Evolutionary conservation across 2,329 filamentous ascomycete species (phyloP).

Genomic region (Aspergillus fumigatus): DNA sequence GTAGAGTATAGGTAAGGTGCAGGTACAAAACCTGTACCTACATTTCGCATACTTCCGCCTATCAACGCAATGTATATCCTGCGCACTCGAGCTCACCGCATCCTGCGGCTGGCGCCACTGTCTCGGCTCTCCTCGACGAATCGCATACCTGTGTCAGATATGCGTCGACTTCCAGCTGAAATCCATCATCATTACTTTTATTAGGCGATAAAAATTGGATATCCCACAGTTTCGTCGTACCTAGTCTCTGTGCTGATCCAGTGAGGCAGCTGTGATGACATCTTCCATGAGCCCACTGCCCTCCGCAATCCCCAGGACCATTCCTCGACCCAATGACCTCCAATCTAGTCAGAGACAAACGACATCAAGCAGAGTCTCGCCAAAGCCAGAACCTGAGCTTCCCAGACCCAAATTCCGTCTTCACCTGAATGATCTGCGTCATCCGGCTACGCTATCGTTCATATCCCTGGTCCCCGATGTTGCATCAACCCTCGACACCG

Average conservation of each 20-base stretch:
- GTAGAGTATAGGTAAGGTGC: not conserved
- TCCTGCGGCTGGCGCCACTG: not conserved
- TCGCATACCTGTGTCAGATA: not conserved
- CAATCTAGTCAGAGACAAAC: not conserved
- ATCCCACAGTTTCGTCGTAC: not conserved
- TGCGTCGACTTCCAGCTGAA: not conserved
- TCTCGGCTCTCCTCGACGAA: not conserved
- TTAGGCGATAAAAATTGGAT: not conserved
- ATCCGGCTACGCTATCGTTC: conserved; percentile 62
- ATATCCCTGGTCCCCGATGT: conserved; percentile 61
- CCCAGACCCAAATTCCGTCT: conserved; percentile 34
- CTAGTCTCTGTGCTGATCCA: not conserved
- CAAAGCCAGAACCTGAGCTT: not conserved
- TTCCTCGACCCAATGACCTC: not conserved
- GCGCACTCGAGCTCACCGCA: not conserved
- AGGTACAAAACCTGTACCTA: not conserved
- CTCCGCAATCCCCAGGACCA: conserved; percentile 15
- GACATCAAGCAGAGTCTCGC: conserved; percentile 6
- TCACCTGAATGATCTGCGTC: conserved; percentile 42
- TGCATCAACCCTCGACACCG: conserved; percentile 53
- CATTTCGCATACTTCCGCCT: not conserved
- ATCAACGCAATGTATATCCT: not conserved
- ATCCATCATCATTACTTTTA: not conserved
- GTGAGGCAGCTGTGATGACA: not conserved
- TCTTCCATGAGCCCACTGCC: not conserved